Evolutionary conservation across 768 basidiomycete genomes (phyloP), one percentile per base, ranked within the genome.

Genomic region (Porphyrellus cyaneotinctus): DNA sequence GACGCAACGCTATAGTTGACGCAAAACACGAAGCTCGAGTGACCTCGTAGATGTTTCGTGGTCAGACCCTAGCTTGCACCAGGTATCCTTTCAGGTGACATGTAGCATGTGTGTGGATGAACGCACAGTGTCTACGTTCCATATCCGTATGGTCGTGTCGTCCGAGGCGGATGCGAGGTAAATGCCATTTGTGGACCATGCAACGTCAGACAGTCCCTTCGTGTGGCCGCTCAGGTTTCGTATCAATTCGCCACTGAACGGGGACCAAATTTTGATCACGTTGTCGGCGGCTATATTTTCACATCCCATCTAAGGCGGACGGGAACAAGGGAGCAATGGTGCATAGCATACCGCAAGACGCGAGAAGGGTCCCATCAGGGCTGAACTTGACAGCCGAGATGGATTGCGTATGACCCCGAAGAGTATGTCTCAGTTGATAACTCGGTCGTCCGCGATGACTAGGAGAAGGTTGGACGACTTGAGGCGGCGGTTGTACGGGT

Each of bases 321-420:
- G n/a, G 24, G 12, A 43, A 51, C 52, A 54, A 14, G 20, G 6
- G 24, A n/a, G 31, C 39, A 39, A 46, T 9, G 18, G 30, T 9
- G 9, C n/a, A n/a, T n/a, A 30, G 74, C 86, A 52, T 64, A 95
- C 94, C 85, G 60, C 87, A 90, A n/a, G 91, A 92, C 17, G 92
- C 92, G 20, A 97, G 75, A 15, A 86, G 71, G 20, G 80, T 80
- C 11, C 95, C 95, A 65, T 95, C 89, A 0, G 88, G 88, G 62
- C 91, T 92, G 69, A 97, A 97, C 67, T 91, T 91, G 54, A 95
- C 85, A 18, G 91, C 84, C 26, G 93, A 93, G 47, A 97, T 85
- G 0, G 88, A 86, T 63, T 82, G 80, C 7, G 83, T 84, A 65
- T 97, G 94, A 0, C 91, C 95, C 3, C 73, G 71, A 32, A 94